Percentiles rank a stretch among this genome's conserved stretches.
Conservation (phyloP, 2,329 filamentous ascomycete species). For the Blastomyces silverae region DNA sequence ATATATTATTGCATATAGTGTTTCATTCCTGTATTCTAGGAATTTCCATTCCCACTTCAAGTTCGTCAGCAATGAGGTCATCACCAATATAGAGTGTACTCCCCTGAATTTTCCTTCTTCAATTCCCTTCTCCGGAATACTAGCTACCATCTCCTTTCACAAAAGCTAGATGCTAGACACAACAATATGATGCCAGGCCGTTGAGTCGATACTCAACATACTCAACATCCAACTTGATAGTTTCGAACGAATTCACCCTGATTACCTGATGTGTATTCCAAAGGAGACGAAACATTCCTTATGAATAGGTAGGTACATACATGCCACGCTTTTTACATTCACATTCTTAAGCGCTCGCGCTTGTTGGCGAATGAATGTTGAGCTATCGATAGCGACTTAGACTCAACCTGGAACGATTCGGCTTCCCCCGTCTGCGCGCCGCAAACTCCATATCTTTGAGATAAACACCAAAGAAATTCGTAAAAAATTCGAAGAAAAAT, state of each 20-base stretch:
- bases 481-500: not conserved
- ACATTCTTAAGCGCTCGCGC: not conserved
- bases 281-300: not conserved
- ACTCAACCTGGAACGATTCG: not conserved
- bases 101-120: not conserved
- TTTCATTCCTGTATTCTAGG: slow-evolving; percentile 5
- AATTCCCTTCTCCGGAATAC: not conserved
- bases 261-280: not conserved
- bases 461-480: not conserved
- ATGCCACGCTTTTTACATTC: not conserved
- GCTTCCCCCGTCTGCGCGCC: not conserved
- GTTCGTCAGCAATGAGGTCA: not conserved
- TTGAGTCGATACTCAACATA: not conserved
- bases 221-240: not conserved
- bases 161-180: not conserved
- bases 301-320: not conserved
- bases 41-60: not conserved
- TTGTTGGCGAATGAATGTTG: not conserved
- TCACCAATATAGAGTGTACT: slow-evolving; percentile 1
- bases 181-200: no score
- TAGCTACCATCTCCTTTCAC: not conserved
- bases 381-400: not conserved
- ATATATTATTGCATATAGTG: slow-evolving; percentile 6
- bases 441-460: not conserved
- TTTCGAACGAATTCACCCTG: not conserved